These are phyloP conservation scores for Naganishia randhawae DNA, from an alignment of 768 basidiomycete species.

Conservation along the genomic window DNA sequence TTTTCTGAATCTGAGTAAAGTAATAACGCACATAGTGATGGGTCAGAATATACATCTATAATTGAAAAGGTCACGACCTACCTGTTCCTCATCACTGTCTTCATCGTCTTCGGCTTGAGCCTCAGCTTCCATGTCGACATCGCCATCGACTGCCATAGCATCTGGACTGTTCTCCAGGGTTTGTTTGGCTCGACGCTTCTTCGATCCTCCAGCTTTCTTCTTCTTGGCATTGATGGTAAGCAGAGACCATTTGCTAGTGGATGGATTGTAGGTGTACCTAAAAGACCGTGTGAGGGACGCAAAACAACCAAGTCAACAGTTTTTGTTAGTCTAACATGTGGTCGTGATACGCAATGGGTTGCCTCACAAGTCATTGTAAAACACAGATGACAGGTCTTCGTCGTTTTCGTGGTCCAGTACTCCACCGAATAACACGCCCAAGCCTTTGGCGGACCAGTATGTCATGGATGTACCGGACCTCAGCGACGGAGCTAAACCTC, in stretches of 20 bases:
- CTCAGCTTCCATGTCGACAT: slow-evolving; percentile 44
- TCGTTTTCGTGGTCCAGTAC: slow-evolving; percentile 86
- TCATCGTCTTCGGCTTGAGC: slow-evolving; percentile 55
- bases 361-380: slow-evolving; percentile 76
- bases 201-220: slow-evolving; percentile 57
- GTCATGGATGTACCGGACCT: slow-evolving; percentile 85
- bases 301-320: not conserved
- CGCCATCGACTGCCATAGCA: slow-evolving; percentile 36
- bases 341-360: not conserved
- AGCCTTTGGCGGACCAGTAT: slow-evolving; percentile 64
- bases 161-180: slow-evolving; percentile 2
- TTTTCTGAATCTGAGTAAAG: not conserved
- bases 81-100: slow-evolving; percentile 32
- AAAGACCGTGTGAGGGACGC: not conserved
- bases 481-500: slow-evolving; percentile 66
- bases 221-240: slow-evolving; percentile 66
- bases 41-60: no score
- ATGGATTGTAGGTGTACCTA: slow-evolving; percentile 74
- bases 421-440: slow-evolving; percentile 79
- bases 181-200: slow-evolving; percentile 55
- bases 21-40: not conserved
- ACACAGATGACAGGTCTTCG: slow-evolving; percentile 76
- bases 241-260: slow-evolving; percentile 68
- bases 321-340: not conserved
- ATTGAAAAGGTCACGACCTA: not conserved